These are phyloP conservation scores for Globisporangium megalacanthum DNA, from an alignment of 352 stramenopile species.

Conservation along the genomic window DNA sequence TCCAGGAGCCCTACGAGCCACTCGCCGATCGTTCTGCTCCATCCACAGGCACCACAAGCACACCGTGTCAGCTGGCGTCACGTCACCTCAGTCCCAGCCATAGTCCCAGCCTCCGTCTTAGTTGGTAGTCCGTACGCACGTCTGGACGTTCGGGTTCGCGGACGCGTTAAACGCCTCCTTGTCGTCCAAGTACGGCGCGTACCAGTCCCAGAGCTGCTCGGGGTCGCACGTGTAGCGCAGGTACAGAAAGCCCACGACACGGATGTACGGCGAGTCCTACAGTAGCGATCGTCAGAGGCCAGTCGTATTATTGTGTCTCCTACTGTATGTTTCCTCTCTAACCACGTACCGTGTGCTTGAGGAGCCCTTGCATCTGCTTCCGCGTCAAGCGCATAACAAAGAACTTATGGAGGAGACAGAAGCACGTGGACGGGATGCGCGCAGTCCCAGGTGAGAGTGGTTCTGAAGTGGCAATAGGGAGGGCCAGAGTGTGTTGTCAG, in stretches of 20 bases:
- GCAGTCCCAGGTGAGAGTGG: conserved; percentile 90
- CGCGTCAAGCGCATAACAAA: conserved; percentile 94
- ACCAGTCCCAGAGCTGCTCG: conserved; percentile 92
- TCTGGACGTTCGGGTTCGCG: conserved; percentile 74
- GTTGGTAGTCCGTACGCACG: conserved; percentile 38
- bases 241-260: conserved; percentile 96
- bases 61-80: conserved; percentile 1
- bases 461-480: conserved; percentile 52
- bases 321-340: background rate
- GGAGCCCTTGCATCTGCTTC: conserved; percentile 95
- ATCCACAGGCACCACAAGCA: conserved; percentile 8
- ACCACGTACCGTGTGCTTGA: conserved; percentile 78
- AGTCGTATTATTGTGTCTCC: no score
- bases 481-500: background rate
- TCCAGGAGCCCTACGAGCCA: conserved; percentile 90
- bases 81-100: background rate
- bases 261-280: conserved; percentile 95
- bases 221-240: conserved; percentile 94
- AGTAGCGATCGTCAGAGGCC: background rate
- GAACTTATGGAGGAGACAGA: conserved; percentile 96
- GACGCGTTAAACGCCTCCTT: conserved; percentile 89
- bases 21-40: conserved; percentile 87
- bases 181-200: conserved; percentile 95
- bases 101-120: background rate
- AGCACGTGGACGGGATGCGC: conserved; percentile 92